phyloP scores from a whole-genome alignment of 2,329 filamentous ascomycete species.

The Endoconidiophora polonica region DNA sequence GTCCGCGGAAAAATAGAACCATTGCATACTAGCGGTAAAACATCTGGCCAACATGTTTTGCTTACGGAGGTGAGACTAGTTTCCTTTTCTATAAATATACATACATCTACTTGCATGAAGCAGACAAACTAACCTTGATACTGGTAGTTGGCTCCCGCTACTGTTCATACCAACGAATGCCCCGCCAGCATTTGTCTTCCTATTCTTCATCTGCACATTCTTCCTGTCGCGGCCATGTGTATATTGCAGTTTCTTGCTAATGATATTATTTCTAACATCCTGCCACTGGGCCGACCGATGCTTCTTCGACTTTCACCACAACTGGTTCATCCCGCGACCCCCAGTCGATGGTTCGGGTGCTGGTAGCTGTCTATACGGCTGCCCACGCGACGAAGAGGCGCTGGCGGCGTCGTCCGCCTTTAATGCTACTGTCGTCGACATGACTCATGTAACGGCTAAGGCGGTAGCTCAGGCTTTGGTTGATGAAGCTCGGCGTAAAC shows the following conservation, averaged over 20 bases:
- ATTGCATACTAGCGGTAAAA: too few relatives aligned
- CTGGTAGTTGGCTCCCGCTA: constrained; percentile 59
- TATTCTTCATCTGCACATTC: constrained; percentile 86
- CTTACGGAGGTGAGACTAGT: constrained; percentile 34
- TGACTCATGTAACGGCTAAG: constrained; percentile 53
- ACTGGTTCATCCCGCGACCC: constrained; percentile 80
- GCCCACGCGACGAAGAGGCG: constrained; percentile 12
- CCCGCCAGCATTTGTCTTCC: constrained; percentile 69
- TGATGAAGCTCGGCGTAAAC: constrained; percentile 39
- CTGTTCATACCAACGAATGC: constrained; percentile 80
- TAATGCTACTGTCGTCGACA: constrained; percentile 35
- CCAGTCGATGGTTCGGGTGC: constrained; percentile 13
- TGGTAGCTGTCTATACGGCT: constrained; percentile 11
- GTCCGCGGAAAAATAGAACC: too few relatives aligned
- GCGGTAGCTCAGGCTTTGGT: constrained; percentile 50
- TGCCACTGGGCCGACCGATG: constrained; percentile 80
- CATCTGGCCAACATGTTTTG: constrained; percentile 36
- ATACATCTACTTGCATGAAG: not conserved
- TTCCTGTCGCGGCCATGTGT: constrained; percentile 92
- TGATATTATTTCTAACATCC: constrained; percentile 84
- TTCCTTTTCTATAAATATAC: too few relatives aligned
- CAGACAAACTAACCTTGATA: not conserved
- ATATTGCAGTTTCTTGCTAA: constrained; percentile 90
- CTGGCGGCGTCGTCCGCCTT: constrained; percentile 16
- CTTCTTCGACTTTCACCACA: constrained; percentile 81